Base-by-base conservation (phyloP, 164 flowering plant species). In the Stephania japonica region DNA sequence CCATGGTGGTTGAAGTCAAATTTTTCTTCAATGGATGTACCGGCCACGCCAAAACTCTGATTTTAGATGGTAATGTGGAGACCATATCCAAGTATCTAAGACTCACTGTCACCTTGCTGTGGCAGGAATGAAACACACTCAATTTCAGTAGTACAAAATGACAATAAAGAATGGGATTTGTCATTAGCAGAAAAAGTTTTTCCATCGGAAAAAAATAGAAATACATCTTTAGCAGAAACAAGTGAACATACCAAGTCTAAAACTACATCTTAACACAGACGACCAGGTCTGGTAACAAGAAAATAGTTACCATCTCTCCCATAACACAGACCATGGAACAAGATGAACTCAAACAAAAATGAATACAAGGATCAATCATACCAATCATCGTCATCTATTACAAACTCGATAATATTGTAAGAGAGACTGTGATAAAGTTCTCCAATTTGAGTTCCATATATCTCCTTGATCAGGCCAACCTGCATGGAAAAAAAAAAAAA, bases 361-460 rank as follows among this genome's bases (percentile, higher is more conserved):
- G 13, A 65, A 41, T 56, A 61, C 68, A 63, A 18, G 56, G 42
- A 66, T 75, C 64, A 62, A 65, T 80, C 89, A 62, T 79, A 93
- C 98, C 97, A 91, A 65, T 90, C 88, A 83, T 74, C 81, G 79
- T 88, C 89, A 68, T 90, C 89, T 25, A 93, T 66, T 42, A 82
- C 85, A 85, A 96, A 93, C 77, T 93, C 97, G 72, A 93, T 76
- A 84, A 90, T 83, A 79, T 90, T 87, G 80, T 82, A 91, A 1
- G 94, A 90, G 72, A 96, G 93, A 84, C 97, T 96, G 75, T 87
- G 89, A 82, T 92, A 96, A 67, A 93, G 85, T 80, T 93, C 98
- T 78, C 84, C 82, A 25, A 96, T 86, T 78, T 90, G 93, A 78
- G 90, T 85, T 56, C 92, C 97, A 82, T 92, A 93, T 79, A 96